A percentile compares a stretch with the other conserved stretches of the same genome.
phyloP scores from a whole-genome alignment of 1,284 basidiomycete species.

The Cystobasidium sp. region DNA sequence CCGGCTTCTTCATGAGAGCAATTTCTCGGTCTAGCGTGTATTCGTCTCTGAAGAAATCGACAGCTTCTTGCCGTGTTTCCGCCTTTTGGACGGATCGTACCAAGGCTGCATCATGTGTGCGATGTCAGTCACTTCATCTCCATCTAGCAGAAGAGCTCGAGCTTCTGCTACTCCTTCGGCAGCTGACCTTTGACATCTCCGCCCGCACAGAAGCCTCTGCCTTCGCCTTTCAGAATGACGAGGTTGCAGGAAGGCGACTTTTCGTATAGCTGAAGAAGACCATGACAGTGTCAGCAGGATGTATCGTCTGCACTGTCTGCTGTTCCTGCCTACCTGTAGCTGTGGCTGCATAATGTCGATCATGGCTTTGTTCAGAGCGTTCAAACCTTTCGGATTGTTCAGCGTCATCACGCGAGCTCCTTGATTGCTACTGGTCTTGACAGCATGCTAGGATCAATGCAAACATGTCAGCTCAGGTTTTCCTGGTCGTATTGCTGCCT shows the following conservation, averaged over 20 bases:
- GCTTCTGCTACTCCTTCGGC: not conserved
- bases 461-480: too few species aligned
- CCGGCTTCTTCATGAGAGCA: constrained; percentile 79
- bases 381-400: constrained; percentile 81
- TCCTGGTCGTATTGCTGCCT: too few species aligned
- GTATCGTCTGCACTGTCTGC: not conserved
- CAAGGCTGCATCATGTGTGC: constrained; percentile 1
- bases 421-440: constrained; percentile 71
- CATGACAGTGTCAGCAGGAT: constrained; percentile 6
- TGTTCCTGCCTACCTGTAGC: constrained; percentile 66
- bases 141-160: too few species aligned
- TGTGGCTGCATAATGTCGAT: constrained; percentile 71
- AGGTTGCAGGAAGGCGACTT: constrained; percentile 72
- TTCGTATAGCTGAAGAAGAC: constrained; percentile 72
- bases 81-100: constrained; percentile 8
- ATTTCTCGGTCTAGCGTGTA: constrained; percentile 88
- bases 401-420: constrained; percentile 72
- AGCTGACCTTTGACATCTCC: constrained; percentile 81
- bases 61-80: constrained; percentile 62
- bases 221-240: constrained; percentile 76
- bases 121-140: not conserved
- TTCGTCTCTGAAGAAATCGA: constrained; percentile 90
- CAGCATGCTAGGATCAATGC: constrained; percentile 55
- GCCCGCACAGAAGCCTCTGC: constrained; percentile 88
- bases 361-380: constrained; percentile 85